These are phyloP conservation scores for Ganoderma leucocontextum DNA, from an alignment of 1,284 basidiomycete genomes.

Conservation along the genomic window DNA sequence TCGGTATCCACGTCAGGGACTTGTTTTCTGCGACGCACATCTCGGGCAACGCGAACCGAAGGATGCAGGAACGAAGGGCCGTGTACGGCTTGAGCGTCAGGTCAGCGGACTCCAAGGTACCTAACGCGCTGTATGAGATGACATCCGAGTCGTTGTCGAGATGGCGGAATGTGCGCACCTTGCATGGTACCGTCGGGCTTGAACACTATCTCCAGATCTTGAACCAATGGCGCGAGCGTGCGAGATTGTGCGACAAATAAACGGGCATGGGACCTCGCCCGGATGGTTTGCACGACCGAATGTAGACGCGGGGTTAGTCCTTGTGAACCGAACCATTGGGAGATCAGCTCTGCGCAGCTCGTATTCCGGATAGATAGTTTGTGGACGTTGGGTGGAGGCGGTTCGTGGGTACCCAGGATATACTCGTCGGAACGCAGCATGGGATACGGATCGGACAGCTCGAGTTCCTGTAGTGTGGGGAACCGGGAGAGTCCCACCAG, in stretches of 20 bases:
- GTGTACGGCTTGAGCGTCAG: slow-evolving; percentile 27
- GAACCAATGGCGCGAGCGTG: slow-evolving; percentile 7
- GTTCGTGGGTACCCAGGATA: neutral
- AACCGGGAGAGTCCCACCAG: slow-evolving; percentile 8
- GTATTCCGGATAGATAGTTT: slow-evolving; percentile 4
- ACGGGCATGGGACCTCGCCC: neutral
- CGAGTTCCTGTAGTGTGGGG: slow-evolving; percentile 11
- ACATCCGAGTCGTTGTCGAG: neutral
- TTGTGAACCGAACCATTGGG: slow-evolving; percentile 6
- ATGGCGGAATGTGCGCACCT: slow-evolving; percentile 7
- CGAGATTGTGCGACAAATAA: slow-evolving; percentile 9
- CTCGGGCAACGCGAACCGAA: slow-evolving; percentile 35
- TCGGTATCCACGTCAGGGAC: slow-evolving; percentile 34
- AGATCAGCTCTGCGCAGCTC: slow-evolving; percentile 5
- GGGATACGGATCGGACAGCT: neutral
- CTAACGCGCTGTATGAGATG: slow-evolving; percentile 5
- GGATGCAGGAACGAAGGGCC: slow-evolving; percentile 27
- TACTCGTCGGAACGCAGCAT: neutral
- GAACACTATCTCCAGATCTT: slow-evolving; percentile 20
- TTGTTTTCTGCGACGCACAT: slow-evolving; percentile 39
- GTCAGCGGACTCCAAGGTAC: slow-evolving; percentile 18
- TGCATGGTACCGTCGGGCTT: slow-evolving; percentile 23
- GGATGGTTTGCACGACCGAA: slow-evolving; percentile 9
- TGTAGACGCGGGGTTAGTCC: slow-evolving; percentile 1
- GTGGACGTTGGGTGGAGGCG: slow-evolving; percentile 9